A percentile compares a stretch with the other conserved stretches of the same genome.
These are phyloP conservation scores for Sporothrix luriei DNA, from an alignment of 2,329 filamentous ascomycete species.

Conservation along the genomic window DNA sequence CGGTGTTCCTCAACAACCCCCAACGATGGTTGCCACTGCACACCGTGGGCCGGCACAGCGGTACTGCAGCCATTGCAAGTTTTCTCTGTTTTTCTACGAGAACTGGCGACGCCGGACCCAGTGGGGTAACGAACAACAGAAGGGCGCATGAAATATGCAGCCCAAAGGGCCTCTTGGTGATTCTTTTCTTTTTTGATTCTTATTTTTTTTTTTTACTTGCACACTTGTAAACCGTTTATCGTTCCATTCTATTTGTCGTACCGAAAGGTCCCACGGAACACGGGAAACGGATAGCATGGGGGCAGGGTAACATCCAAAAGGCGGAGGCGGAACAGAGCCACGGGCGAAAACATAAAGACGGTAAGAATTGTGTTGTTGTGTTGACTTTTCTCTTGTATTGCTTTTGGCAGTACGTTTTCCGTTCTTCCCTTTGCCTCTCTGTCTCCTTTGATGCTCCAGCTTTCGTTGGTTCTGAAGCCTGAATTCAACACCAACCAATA, in stretches of 20 bases:
- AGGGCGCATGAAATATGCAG: background rate
- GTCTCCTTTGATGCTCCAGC: background rate
- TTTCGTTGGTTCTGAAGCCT: background rate
- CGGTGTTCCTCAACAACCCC: background rate
- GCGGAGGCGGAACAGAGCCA: conserved; percentile 28
- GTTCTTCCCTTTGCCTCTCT: conserved; percentile 9
- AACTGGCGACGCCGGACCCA: background rate
- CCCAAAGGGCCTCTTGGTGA: background rate
- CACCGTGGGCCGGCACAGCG: conserved; percentile 26
- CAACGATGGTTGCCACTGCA: background rate
- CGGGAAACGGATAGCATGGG: conserved; percentile 28
- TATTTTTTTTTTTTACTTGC: background rate
- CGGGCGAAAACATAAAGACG: background rate
- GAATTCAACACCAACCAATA: background rate
- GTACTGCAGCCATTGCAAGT: conserved; percentile 22
- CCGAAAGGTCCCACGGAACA: conserved; percentile 1
- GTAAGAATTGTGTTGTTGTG: background rate
- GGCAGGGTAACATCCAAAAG: conserved; percentile 30
- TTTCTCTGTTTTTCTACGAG: background rate
- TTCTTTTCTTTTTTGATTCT: background rate
- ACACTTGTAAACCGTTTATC: background rate
- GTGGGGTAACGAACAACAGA: background rate
- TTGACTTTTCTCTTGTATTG: background rate
- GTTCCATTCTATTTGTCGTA: background rate
- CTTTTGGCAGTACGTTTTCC: background rate